phyloP scores from a whole-genome alignment of 2,329 filamentous ascomycete genomes.

The Sporothrix mexicana region DNA sequence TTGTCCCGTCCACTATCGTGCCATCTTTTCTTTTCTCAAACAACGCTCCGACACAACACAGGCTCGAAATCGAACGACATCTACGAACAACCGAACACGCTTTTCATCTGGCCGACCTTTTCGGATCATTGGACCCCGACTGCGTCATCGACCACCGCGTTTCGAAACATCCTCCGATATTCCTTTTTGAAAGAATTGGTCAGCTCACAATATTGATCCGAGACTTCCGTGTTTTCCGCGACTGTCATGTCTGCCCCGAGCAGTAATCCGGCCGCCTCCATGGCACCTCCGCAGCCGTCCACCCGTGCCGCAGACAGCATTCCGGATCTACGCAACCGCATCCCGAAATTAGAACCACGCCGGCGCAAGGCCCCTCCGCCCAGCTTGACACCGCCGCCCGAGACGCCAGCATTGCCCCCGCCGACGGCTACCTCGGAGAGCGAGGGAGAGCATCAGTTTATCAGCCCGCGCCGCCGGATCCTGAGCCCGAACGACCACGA shows the following conservation, averaged over 20 bases:
- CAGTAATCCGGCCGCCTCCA: conserved; percentile 16
- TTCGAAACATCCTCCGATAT: not conserved
- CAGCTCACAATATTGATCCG: no score
- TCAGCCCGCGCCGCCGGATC: conserved; percentile 76
- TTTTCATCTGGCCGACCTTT: not conserved
- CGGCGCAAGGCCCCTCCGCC: conserved; percentile 57
- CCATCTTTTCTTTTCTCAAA: conserved; percentile 21
- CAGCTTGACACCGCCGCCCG: conserved; percentile 69
- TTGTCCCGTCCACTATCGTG: conserved; percentile 4
- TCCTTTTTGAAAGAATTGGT: no score
- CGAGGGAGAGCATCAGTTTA: conserved; percentile 58
- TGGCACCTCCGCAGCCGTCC: not conserved
- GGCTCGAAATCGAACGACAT: conserved; percentile 4
- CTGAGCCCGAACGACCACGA: conserved; percentile 80
- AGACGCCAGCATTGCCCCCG: conserved; percentile 74
- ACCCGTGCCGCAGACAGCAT: conserved; percentile 40
- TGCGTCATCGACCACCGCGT: not conserved
- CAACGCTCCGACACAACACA: not conserved
- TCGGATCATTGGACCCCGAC: not conserved
- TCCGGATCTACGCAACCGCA: conserved; percentile 60
- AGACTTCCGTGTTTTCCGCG: no score
- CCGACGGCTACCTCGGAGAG: conserved; percentile 62
- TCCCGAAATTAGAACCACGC: conserved; percentile 72
- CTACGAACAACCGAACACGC: no score
- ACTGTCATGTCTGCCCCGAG: conserved; percentile 6